Percentiles rank a stretch among this genome's conserved stretches.
Evolutionary conservation across 805 yeast genomes (phyloP).

Genomic region (Candida berthetii): DNA sequence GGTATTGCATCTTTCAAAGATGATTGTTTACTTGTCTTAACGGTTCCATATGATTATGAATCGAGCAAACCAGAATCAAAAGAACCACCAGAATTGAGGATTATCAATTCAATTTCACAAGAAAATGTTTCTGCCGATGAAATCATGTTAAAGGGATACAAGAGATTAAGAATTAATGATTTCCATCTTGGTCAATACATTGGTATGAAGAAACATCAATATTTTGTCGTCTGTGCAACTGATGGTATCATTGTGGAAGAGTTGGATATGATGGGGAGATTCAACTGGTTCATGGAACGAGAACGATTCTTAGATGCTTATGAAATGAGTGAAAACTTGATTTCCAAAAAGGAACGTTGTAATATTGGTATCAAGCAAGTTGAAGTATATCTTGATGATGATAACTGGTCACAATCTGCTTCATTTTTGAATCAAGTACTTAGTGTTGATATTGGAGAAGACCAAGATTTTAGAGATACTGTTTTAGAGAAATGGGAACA

Average conservation of each 20-base stretch:
- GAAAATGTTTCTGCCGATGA: slow-evolving; percentile 78
- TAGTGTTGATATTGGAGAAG: slow-evolving; percentile 14
- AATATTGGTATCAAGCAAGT: slow-evolving; percentile 52
- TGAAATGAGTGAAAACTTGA: slow-evolving; percentile 60
- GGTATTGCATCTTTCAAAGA: slow-evolving; percentile 77
- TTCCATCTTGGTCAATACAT: slow-evolving; percentile 57
- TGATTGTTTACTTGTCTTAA: slow-evolving; percentile 57
- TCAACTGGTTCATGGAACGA: slow-evolving; percentile 62
- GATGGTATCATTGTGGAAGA: slow-evolving; percentile 78
- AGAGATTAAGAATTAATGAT: slow-evolving; percentile 71
- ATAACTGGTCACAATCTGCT: slow-evolving; percentile 53
- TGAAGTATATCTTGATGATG: slow-evolving; percentile 32
- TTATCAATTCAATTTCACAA: slow-evolving; percentile 59
- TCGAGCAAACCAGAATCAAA: slow-evolving; percentile 12
- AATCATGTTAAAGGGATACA: slow-evolving; percentile 52
- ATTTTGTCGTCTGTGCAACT: slow-evolving; percentile 69
- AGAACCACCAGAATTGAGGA: slow-evolving; percentile 66
- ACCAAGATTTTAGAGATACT: slow-evolving; percentile 15
- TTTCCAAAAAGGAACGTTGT: slow-evolving; percentile 43
- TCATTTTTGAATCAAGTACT: slow-evolving; percentile 38
- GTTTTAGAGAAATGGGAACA: slow-evolving; percentile 52
- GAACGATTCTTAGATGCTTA: slow-evolving; percentile 65
- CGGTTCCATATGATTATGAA: slow-evolving; percentile 34
- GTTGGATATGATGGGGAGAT: slow-evolving; percentile 61
- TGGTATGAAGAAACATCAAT: slow-evolving; percentile 33